Conservation (phyloP, 176 grass and related monocot species). For the Carex pumila region DNA sequence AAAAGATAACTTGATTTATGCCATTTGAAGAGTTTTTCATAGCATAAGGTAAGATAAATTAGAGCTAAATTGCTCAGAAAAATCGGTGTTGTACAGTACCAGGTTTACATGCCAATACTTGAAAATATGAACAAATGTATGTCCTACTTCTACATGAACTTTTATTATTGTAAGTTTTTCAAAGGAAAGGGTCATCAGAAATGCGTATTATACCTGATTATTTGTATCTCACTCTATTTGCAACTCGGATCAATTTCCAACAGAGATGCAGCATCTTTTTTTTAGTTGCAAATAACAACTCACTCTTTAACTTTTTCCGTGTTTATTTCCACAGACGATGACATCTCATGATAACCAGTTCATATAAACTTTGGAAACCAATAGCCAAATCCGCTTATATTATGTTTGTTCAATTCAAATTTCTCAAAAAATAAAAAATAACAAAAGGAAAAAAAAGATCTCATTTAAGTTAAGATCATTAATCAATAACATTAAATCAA, state of each 20-base stretch:
- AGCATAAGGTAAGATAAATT: background rate
- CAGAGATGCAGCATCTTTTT: background rate
- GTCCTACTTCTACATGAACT: too few relatives aligned
- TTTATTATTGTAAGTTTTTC: too few relatives aligned
- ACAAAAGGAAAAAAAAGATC: background rate
- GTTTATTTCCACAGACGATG: background rate
- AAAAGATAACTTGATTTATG: conserved; percentile 19
- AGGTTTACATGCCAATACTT: background rate
- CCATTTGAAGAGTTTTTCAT: conserved; percentile 1
- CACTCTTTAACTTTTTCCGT: background rate
- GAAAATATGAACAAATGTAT: too few relatives aligned
- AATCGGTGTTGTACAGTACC: background rate
- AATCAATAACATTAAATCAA: background rate
- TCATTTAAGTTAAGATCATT: background rate
- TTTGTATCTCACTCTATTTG: background rate
- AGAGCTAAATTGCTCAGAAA: background rate
- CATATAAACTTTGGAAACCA: background rate
- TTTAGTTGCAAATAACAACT: background rate
- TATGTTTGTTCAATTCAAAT: background rate
- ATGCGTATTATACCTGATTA: background rate
- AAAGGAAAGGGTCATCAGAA: too few relatives aligned
- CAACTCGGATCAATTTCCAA: background rate
- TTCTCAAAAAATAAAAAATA: background rate
- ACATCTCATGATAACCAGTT: background rate
- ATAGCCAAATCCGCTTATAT: background rate